These are phyloP conservation scores for Avena sativa DNA, from an alignment of 176 grass and related monocot genomes.

Conservation along the genomic window DNA sequence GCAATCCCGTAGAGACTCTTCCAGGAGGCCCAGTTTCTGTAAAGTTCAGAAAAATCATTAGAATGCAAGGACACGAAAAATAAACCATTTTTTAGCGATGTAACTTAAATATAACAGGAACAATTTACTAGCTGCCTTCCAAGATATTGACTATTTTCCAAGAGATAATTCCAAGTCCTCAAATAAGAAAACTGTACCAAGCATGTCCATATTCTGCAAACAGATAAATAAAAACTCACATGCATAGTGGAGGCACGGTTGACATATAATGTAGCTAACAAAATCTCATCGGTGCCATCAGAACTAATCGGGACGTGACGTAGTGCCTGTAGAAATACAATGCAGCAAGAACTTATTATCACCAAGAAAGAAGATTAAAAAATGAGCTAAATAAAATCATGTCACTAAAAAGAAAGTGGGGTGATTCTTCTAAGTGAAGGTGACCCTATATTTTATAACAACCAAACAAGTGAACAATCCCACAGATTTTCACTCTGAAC, in stretches of 20 bases:
- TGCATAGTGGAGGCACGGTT: conserved; percentile 93
- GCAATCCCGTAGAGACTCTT: conserved; percentile 84
- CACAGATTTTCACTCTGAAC: conserved; percentile 18
- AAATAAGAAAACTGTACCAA: conserved; percentile 7
- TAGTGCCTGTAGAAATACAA: conserved; percentile 67
- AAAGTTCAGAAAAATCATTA: conserved; percentile 40
- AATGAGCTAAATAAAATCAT: conserved; percentile 15
- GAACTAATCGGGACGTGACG: conserved; percentile 52
- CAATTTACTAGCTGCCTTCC: neutral
- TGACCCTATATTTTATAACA: neutral
- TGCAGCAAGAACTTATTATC: conserved; percentile 38
- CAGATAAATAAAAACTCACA: conserved; percentile 55
- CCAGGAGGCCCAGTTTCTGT: conserved; percentile 79
- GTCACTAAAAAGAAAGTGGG: neutral
- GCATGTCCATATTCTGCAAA: conserved; percentile 22
- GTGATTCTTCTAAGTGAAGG: conserved; percentile 17
- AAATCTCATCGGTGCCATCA: conserved; percentile 54
- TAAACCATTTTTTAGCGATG: neutral
- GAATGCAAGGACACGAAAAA: conserved; percentile 4
- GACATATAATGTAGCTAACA: conserved; percentile 72
- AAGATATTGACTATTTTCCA: conserved; percentile 33
- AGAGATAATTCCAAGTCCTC: neutral
- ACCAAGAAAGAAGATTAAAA: conserved; percentile 9
- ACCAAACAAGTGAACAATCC: conserved; percentile 9
- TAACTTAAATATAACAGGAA: conserved; percentile 21